Evolutionary conservation across 1,284 basidiomycete species (phyloP).

Genomic region (Apiotrichum mycotoxinovorans): DNA sequence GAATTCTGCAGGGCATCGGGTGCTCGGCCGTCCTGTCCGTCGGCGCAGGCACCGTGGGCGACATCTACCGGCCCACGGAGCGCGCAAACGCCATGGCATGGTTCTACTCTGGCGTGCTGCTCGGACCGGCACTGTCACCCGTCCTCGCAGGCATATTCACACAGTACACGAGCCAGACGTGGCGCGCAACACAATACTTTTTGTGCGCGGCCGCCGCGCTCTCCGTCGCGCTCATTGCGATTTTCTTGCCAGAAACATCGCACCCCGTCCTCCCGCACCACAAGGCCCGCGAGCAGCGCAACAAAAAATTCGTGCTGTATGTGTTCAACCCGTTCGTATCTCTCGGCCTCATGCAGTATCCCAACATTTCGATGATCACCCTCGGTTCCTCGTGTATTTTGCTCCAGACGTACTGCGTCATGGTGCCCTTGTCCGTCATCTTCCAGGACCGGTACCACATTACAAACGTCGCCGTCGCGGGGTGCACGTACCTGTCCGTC

Average conservation of each 20-base stretch:
- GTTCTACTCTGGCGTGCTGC: slow-evolving; percentile 56
- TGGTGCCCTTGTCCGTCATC: slow-evolving; percentile 12
- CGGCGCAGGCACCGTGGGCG: slow-evolving; percentile 63
- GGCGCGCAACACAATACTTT: slow-evolving; percentile 63
- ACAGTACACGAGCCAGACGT: slow-evolving; percentile 53
- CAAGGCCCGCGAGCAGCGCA: slow-evolving; percentile 26
- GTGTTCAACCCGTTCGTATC: slow-evolving; percentile 62
- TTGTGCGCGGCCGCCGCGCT: slow-evolving; percentile 53
- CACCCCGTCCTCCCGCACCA: slow-evolving; percentile 54
- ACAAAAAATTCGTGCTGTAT: slow-evolving; percentile 50
- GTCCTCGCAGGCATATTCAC: slow-evolving; percentile 49
- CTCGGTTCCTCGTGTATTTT: slow-evolving; percentile 31
- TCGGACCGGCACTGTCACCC: slow-evolving; percentile 47
- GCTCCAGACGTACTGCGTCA: slow-evolving; percentile 37
- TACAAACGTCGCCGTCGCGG: slow-evolving; percentile 59
- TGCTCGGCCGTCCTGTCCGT: slow-evolving; percentile 56
- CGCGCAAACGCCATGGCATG: slow-evolving; percentile 63
- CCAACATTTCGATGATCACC: slow-evolving; percentile 52
- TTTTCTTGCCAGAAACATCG: slow-evolving; percentile 68
- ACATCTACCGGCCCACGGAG: slow-evolving; percentile 62
- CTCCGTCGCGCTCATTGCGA: slow-evolving; percentile 53
- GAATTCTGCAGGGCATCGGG: slow-evolving; percentile 61
- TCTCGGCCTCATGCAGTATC: slow-evolving; percentile 58
- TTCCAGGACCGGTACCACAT: slow-evolving; percentile 59
- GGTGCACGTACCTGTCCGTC: slow-evolving; percentile 59